Evolutionary conservation across 129 eudicot genomes (phyloP).

Genomic region (Oenanthe sinensis): DNA sequence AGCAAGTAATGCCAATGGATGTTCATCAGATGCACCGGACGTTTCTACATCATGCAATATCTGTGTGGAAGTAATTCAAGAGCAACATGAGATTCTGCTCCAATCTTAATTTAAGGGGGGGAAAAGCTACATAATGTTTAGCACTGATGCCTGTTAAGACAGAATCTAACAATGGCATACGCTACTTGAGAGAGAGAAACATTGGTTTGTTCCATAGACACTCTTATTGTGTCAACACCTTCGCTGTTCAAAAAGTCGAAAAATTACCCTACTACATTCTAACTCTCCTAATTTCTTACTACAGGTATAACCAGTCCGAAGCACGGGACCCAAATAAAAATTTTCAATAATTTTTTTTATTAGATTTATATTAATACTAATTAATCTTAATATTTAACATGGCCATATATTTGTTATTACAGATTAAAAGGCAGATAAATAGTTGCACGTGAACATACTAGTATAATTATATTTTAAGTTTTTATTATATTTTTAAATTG

Average conservation of each 20-base stretch:
- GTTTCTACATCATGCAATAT: conserved; percentile 71
- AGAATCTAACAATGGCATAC: background rate
- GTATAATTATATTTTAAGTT: no score
- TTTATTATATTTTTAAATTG: no score
- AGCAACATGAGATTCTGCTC: background rate
- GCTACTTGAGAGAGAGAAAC: background rate
- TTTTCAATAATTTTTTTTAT: no score
- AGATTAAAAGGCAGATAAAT: no score
- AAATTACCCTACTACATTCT: background rate
- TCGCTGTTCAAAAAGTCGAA: background rate
- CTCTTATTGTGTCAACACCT: background rate
- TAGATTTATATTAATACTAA: no score
- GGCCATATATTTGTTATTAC: no score
- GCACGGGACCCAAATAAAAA: no score
- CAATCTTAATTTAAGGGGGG: no score
- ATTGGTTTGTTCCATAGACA: background rate
- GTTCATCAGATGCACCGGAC: conserved; percentile 69
- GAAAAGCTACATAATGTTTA: background rate
- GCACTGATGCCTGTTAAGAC: background rate
- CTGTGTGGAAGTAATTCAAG: conserved; percentile 28
- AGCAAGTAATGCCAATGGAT: conserved; percentile 79
- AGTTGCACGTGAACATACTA: no score
- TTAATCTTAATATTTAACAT: no score
- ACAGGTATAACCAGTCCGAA: no score
- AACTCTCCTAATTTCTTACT: background rate